A percentile compares a stretch with the other conserved stretches of the same genome.
Conservation (phyloP, 192 early-diverging fungal species). For the Allomyces macrogynus region DNA sequence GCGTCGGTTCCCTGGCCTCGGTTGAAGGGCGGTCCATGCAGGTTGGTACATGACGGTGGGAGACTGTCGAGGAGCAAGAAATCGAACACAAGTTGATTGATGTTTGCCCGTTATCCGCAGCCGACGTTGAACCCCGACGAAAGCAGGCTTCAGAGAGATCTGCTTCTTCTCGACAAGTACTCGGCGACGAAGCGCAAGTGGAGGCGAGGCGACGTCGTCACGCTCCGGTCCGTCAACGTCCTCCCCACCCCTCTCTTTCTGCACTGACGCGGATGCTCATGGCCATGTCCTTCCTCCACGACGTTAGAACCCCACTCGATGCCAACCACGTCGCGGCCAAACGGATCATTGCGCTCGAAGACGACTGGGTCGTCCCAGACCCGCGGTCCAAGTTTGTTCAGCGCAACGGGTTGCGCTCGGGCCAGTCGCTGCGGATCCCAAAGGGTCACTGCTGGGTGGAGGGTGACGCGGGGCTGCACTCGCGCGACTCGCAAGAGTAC, state of each 20-base stretch:
- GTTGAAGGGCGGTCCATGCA: neutral
- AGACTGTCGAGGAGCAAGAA: no score
- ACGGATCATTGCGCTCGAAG: neutral
- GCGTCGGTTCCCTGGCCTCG: neutral
- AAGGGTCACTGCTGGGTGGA: neutral
- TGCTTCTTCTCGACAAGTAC: neutral
- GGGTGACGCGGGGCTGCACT: neutral
- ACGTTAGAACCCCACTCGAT: neutral
- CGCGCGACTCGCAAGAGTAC: neutral
- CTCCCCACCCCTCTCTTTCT: no score
- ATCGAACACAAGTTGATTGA: no score
- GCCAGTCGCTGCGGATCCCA: neutral
- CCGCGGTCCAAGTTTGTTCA: neutral
- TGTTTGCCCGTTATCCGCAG: neutral
- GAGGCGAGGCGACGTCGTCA: neutral
- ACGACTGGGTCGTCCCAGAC: neutral
- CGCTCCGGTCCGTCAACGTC: neutral
- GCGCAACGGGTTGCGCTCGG: neutral
- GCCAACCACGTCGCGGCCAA: neutral
- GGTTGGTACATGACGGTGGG: no score
- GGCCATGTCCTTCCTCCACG: neutral
- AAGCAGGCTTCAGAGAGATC: neutral
- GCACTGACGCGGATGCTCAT: no score
- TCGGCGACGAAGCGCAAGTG: neutral
- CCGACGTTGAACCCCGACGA: neutral